Evolutionary conservation across 2,329 filamentous ascomycete genomes (phyloP).

Genomic region (Phaeosphaeria sp.): DNA sequence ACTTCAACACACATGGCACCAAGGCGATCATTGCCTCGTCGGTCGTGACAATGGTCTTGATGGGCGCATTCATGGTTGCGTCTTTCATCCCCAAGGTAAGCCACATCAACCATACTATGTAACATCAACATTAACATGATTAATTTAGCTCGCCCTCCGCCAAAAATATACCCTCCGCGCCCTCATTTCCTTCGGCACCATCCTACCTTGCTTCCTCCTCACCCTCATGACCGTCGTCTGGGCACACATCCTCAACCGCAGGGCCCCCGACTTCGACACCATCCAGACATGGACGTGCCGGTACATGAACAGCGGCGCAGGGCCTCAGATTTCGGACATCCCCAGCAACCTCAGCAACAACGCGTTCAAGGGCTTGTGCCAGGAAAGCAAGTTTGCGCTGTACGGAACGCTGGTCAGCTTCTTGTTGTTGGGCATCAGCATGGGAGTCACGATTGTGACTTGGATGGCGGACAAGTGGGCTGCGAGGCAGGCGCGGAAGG

Average conservation of each 20-base stretch:
- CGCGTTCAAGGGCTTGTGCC: constrained; percentile 49
- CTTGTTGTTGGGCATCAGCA: constrained; percentile 45
- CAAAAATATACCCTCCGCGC: constrained; percentile 48
- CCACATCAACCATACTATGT: background rate
- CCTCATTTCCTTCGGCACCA: constrained; percentile 44
- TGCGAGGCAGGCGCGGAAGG: constrained; percentile 40
- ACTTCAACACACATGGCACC: constrained; percentile 55
- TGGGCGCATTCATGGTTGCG: constrained; percentile 41
- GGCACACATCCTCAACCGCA: constrained; percentile 46
- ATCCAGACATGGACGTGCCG: constrained; percentile 52
- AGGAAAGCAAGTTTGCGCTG: constrained; percentile 54
- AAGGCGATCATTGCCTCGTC: constrained; percentile 51
- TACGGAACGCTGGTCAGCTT: constrained; percentile 53
- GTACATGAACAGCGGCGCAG: constrained; percentile 37
- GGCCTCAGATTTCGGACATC: constrained; percentile 30
- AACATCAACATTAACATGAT: constrained; percentile 11
- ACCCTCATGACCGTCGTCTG: constrained; percentile 52
- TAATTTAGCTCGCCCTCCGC: constrained; percentile 37
- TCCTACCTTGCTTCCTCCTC: constrained; percentile 47
- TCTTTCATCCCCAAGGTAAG: constrained; percentile 46
- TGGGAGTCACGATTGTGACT: constrained; percentile 41
- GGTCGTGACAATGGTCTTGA: constrained; percentile 49
- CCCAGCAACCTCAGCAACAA: constrained; percentile 41
- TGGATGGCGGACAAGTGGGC: constrained; percentile 49
- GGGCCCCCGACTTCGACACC: constrained; percentile 43